Evolutionary conservation across 2,329 filamentous ascomycete species (phyloP).

Genomic region (Neophaeococcomyces aloes): DNA sequence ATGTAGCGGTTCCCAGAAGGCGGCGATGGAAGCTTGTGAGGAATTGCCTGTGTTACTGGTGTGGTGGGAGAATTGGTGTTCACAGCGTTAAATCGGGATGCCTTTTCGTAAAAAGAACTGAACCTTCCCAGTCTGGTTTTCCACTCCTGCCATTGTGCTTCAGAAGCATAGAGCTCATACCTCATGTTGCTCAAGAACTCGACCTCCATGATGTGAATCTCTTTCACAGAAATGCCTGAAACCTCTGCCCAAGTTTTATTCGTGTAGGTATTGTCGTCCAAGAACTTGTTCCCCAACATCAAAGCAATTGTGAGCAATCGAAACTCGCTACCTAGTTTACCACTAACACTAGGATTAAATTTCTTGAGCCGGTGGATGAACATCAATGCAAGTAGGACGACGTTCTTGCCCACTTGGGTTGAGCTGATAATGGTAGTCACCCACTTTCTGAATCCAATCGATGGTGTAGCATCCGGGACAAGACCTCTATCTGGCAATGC

Average conservation of each 20-base stretch:
- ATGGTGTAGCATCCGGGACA: conserved; percentile 62
- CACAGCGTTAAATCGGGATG: conserved; percentile 39
- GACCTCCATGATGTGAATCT: conserved; percentile 99
- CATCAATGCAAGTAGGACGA: conserved; percentile 76
- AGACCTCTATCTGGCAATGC: conserved; percentile 45
- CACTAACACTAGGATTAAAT: conserved; percentile 77
- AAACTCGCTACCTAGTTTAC: conserved; percentile 88
- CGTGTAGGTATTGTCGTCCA: conserved; percentile 98
- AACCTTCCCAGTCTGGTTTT: conserved; percentile 73
- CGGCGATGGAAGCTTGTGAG: conserved; percentile 23
- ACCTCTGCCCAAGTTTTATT: conserved; percentile 99
- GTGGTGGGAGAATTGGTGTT: conserved; percentile 19
- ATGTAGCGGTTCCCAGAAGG: conserved; percentile 16
- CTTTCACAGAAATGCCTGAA: conserved; percentile 80
- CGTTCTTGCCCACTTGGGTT: conserved; percentile 92
- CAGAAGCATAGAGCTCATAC: conserved; percentile 80
- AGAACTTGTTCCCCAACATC: conserved; percentile 97
- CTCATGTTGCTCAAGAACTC: conserved; percentile 98
- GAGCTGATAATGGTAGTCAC: conserved; percentile 81
- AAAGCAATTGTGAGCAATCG: conserved; percentile 83
- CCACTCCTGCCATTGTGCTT: conserved; percentile 80
- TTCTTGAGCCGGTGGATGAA: conserved; percentile 92
- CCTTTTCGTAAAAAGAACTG: conserved; percentile 68
- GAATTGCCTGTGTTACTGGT: conserved; percentile 27
- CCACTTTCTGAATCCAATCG: conserved; percentile 82